Base-by-base conservation (phyloP, 306 rosid species). In the Heteromeles arbutifolia region DNA sequence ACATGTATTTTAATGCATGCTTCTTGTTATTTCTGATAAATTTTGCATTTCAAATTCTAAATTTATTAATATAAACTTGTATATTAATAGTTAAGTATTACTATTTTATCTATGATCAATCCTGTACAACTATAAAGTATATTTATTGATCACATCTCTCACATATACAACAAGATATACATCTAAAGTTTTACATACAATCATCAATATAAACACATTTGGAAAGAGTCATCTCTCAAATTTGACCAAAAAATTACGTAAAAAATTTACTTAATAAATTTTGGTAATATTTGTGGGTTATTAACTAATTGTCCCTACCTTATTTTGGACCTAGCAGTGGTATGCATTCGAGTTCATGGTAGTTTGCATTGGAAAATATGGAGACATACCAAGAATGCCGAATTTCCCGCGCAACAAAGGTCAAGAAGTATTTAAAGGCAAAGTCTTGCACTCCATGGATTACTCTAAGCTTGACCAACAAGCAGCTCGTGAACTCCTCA, bases 321-420 rank as follows among this genome's bases (percentile, higher is more conserved):
- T 50, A 22, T 59, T 31, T 29, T 18, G 69, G 61, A 13, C 5
- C 29, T 1, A 19, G 43, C 83, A 88, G 92, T 82, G 87, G 88
- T 87, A 85, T 68, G 87, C 75, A 2, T 87, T 89, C 59, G 90
- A 89, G 86, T 76, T 89, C 22, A 70, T 89, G 41, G 90, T 84
- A 28, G 81, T 90, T 43, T 86, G 94, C 86, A 76, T 82, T 29
- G 90, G 91, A 8, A 87, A 83, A 77, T 85, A 87, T 31, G 91
- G 94, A 77, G 91, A 89, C 72, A 13, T 85, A 34, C 82, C 88
- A 48, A 84, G 76, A 72, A 80, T 80, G 65, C 90, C 86, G 63
- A 76, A 8, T 26, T 85, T 48, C 52, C 82, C 87, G 28, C 22
- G 26, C 21, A 85, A 77, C 29, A 84, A 69, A 54, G 88, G 88